These are phyloP conservation scores for Cystofilobasidium capitatum DNA, from an alignment of 768 basidiomycete species.

Conservation along the genomic window DNA sequence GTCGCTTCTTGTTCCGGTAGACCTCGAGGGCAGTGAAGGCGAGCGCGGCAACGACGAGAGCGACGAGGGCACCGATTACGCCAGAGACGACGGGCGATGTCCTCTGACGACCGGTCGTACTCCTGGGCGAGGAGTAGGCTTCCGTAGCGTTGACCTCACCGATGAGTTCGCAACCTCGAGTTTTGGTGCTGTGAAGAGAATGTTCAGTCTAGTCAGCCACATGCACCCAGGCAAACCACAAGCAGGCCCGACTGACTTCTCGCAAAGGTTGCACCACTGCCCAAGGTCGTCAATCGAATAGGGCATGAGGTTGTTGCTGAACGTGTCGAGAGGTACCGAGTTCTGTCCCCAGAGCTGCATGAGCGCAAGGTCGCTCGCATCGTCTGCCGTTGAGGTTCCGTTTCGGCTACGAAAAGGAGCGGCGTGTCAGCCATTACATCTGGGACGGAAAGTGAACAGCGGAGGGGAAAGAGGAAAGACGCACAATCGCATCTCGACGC, in stretches of 20 bases:
- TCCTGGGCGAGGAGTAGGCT: constrained; percentile 14
- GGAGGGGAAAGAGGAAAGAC: not conserved
- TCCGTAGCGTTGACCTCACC: constrained; percentile 10
- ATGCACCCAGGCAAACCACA: not conserved
- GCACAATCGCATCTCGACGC: constrained; percentile 34
- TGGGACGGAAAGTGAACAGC: not conserved
- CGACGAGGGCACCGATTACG: constrained; percentile 34
- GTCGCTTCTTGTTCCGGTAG: constrained; percentile 1
- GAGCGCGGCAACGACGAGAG: constrained; percentile 27
- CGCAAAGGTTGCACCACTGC: constrained; percentile 29
- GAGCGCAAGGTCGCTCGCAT: constrained; percentile 26
- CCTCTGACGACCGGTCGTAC: constrained; percentile 23
- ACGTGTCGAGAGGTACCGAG: constrained; percentile 28
- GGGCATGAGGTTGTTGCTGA: constrained; percentile 29
- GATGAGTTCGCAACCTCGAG: constrained; percentile 28
- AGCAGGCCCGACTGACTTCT: not conserved
- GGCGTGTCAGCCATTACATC: not conserved
- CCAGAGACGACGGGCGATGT: constrained; percentile 33
- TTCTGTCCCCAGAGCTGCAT: constrained; percentile 24
- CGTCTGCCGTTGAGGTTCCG: constrained; percentile 26
- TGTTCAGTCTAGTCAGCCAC: not conserved
- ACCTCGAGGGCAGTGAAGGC: constrained; percentile 14
- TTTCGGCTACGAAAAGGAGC: constrained; percentile 26
- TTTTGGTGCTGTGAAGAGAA: not conserved
- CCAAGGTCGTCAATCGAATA: constrained; percentile 29